Conservation (phyloP, 2,329 filamentous ascomycete genomes). For the Fusarium drepaniforme region DNA sequence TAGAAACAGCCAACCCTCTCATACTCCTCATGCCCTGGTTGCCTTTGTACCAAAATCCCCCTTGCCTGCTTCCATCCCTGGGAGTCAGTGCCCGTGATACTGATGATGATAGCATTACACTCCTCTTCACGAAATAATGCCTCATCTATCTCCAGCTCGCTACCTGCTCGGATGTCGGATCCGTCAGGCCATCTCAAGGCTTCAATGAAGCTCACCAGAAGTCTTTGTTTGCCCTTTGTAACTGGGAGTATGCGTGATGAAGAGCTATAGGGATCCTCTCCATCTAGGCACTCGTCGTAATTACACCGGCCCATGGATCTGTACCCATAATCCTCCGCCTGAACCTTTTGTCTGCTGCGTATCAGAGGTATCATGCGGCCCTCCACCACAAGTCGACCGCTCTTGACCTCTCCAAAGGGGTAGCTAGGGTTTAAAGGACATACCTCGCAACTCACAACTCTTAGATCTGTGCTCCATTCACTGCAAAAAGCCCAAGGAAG, state of each 20-base stretch:
- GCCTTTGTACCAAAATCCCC: not conserved
- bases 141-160: not conserved
- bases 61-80: not conserved
- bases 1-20: not conserved
- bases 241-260: not conserved
- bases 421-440: not conserved
- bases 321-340: not conserved
- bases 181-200: accelerated
- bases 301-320: not conserved
- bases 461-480: not conserved
- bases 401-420: not conserved
- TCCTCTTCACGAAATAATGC: not conserved
- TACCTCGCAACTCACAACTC: not conserved
- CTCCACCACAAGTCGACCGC: not conserved
- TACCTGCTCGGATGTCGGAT: not conserved
- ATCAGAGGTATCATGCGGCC: not conserved
- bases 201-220: not conserved
- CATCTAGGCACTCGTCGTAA: not conserved
- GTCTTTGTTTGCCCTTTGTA: not conserved
- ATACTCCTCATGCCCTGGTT: not conserved
- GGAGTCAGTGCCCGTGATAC: not conserved
- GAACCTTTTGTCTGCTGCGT: not conserved
- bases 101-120: not conserved
- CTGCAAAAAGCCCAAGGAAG: not conserved
- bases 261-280: not conserved